Base-by-base conservation (phyloP, 2,329 filamentous ascomycete genomes). In the Alternaria postmessia region DNA sequence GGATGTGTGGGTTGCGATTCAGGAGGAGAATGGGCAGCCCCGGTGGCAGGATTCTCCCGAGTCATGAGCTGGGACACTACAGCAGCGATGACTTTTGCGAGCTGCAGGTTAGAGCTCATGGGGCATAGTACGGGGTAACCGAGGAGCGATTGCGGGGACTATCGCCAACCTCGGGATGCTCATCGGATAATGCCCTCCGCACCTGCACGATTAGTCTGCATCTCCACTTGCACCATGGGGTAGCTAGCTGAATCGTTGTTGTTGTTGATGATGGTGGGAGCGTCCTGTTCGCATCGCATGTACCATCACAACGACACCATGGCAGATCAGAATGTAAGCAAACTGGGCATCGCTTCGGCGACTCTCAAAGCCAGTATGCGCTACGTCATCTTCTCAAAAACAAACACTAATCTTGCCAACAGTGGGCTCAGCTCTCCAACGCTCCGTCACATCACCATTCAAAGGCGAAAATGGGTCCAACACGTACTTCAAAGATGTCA, bases 401-500 rank as follows among this genome's bases (percentile, higher is more conserved):
- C 41, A 18, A 22, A 26, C 16, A 22, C 63, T 58, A 14, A 60
- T 46, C 18, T 18, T 5, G 20, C 8, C 30, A 32, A 74, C 28
- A 51, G 76, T 78, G 22, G 63, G 77, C 42, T 66, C 77, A 9
- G 75, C 75, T n/a, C 68, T 76, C 5, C 65, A 64, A 30, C 75
- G 78, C 8, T 60, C 75, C 34, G 54, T 77, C 54, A 74, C 69
- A 0, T 76, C 76, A 0, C 79, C 75, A 7, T 75, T 81, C 73
- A 78, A 77, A 56, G 74, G 75, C 61, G 39, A 64, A 26, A 76
- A 75, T 47, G 75, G 69, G 55, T 71, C 71, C 53, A 76, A 69
- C 51, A 77, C 57, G n/a, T 77, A 76, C 68, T 74, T 68, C 73
- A 72, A 79, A 66, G 74, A 78, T 63, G 64, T 79, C 57, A 62